Evolutionary conservation across 2,329 filamentous ascomycete species (phyloP), one percentile per base, ranked within the genome.

Genomic region (Aureobasidium zeae): DNA sequence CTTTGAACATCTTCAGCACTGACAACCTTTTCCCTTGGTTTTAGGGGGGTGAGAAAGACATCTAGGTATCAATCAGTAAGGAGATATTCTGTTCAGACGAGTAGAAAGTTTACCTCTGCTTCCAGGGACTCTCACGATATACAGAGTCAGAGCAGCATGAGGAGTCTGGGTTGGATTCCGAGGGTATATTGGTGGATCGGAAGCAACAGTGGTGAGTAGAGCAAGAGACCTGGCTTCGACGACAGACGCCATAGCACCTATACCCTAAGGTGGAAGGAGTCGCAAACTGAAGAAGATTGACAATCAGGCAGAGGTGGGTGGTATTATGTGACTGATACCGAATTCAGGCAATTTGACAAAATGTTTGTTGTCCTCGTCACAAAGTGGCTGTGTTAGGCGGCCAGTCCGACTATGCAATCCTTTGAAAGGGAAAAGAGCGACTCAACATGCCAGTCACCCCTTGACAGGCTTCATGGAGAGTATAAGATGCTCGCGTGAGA

Each of bases 101-200:
- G 17, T 16, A 5, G 15, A 3, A 2, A 16, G 24, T 4, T 52
- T 69, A 88, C 86, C 86, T 79, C 80, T 78, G 50, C 84, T 94
- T 16, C 89, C 89, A 1, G 91, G 91, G 0, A 98, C 89, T 52
- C 89, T 73, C 25, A 89, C 86, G 52, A 98, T 93, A 64, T 98
- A 98, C 29, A 98, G 74, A 2, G 81, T 79, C 38, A 96, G 63
- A 3, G 86, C 79, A 37, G 86, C 77, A 50, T 81, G 75, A 50
- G 70, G 75, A 54, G 74, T 67, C 52, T 82, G 79, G 3, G 79
- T 76, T 4, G 85, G 83, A 57, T 85, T 85, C 55, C 82, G 75
- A 37, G 86, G 86, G 61, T 94, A 91, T 54, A 80, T 75, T 34
- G 91, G 89, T 30, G 89, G 91, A 56, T 94, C 86, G 39, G 83